phyloP scores from a whole-genome alignment of 1,284 basidiomycete genomes.

The Albatrellus sp. region DNA sequence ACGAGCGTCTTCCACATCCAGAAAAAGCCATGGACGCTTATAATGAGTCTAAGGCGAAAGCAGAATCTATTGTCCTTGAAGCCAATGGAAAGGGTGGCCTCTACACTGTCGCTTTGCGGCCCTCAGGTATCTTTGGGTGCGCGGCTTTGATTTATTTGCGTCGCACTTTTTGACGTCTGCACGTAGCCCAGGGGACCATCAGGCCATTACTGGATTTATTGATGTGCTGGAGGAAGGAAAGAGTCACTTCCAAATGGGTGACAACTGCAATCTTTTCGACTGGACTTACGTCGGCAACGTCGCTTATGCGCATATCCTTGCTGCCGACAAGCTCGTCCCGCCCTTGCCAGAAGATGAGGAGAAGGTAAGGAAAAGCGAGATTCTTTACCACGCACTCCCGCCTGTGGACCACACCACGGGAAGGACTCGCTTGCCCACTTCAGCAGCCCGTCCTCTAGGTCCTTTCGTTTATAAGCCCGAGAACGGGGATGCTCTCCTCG shows the following conservation, averaged over 20 bases:
- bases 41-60: conserved; percentile 92
- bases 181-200: conserved; percentile 79
- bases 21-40: conserved; percentile 80
- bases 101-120: conserved; percentile 82
- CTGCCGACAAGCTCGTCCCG: conserved; percentile 70
- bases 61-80: conserved; percentile 73
- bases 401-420: conserved; percentile 55
- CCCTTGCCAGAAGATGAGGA: conserved; percentile 31
- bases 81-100: conserved; percentile 80
- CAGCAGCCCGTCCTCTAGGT: conserved; percentile 66
- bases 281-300: conserved; percentile 98
- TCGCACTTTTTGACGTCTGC: not conserved
- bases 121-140: conserved; percentile 95
- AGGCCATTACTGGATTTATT: conserved; percentile 74
- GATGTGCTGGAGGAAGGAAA: conserved; percentile 74
- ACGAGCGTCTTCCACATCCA: conserved; percentile 80
- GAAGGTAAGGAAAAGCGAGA: conserved; percentile 15
- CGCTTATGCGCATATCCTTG: conserved; percentile 89
- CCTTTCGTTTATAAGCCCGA: conserved; percentile 55
- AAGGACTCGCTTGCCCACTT: conserved; percentile 59
- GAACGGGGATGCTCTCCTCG: conserved; percentile 45
- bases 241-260: conserved; percentile 89
- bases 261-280: conserved; percentile 91
- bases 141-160: conserved; percentile 12
- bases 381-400: conserved; percentile 44